Base-by-base conservation (phyloP, 306 rosid genomes). In the Cajanus cajan region DNA sequence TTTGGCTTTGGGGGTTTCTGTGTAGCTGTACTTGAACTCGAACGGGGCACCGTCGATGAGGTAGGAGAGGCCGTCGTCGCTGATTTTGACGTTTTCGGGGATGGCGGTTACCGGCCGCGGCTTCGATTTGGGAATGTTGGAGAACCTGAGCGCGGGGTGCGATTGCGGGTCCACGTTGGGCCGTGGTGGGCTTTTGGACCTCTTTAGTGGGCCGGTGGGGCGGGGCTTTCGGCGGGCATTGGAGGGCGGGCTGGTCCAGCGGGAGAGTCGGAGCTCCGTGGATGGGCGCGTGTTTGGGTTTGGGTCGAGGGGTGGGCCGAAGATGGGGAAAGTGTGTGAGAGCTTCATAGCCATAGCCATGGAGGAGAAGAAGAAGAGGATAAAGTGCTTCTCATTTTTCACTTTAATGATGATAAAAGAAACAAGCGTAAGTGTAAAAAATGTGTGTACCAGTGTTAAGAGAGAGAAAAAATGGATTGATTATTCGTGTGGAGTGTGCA, bases 1-100 rank as follows among this genome's bases (percentile, higher is more conserved):
- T 84, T 86, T 89, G 11, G 69, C 63, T 63, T 88, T 95, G 0
- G 99, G 99, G 24, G 96, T 90, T 80, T 95, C 99, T 0, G 99
- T 95, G 90, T 93, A 95, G 66, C 98, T 95, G 68, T 95, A 95
- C 90, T 91, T 95, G 88, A 91, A 95, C 51, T 95, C 98, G 52
- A 95, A 95, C 1, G 99, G 99, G 0, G 99, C 89, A 15, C 86
- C 89, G 0, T 85, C 89, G 2, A 85, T 70, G 0, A 85, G 74
- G 83, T 82, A 85, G 6, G 89, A 78, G 58, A 85, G 62, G 8
- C 89, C 97, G 57, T 89, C 98, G 1, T 90, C 93, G 28, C 89
- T 84, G 1, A 94, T 50, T 4, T 78, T 81, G 2, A 94, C 87
- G 58, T 82, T 72, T 0, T 47, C 80, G 5, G 92, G 89, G 3